These are phyloP conservation scores for Cladophialophora exuberans DNA, from an alignment of 2,329 filamentous ascomycete genomes.

Conservation along the genomic window DNA sequence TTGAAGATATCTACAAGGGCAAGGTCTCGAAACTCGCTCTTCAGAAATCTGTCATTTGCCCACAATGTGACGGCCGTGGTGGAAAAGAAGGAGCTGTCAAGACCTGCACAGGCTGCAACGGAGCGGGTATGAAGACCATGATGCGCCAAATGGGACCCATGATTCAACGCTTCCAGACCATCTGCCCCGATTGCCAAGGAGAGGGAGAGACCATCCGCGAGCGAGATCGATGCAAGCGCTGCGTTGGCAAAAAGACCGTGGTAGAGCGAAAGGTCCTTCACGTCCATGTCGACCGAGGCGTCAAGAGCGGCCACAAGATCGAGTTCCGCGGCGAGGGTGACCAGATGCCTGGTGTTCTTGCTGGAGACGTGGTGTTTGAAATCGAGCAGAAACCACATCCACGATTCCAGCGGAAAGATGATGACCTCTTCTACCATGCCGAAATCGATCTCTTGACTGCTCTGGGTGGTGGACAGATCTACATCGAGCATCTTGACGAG, in stretches of 20 bases:
- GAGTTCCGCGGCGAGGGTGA: constrained; percentile 97
- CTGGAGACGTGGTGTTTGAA: constrained; percentile 96
- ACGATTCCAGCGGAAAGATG: constrained; percentile 93
- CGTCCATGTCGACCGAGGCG: constrained; percentile 94
- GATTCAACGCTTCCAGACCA: constrained; percentile 99
- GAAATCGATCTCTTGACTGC: constrained; percentile 96
- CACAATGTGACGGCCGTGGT: constrained; percentile 89
- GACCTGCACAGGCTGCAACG: constrained; percentile 87
- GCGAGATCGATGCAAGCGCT: constrained; percentile 96
- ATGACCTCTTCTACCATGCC: constrained; percentile 92
- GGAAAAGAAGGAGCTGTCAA: constrained; percentile 98
- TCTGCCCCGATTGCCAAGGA: constrained; percentile 96
- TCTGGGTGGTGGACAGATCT: constrained; percentile 85
- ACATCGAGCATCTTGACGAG: constrained; percentile 95
- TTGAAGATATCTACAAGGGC: constrained; percentile 97
- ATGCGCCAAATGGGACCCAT: constrained; percentile 99
- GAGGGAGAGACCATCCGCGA: constrained; percentile 97
- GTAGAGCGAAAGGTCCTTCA: constrained; percentile 98
- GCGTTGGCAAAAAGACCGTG: constrained; percentile 95
- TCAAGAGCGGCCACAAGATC: constrained; percentile 91
- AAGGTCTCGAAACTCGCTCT: constrained; percentile 97
- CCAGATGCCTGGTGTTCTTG: constrained; percentile 87
- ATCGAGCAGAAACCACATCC: constrained; percentile 99
- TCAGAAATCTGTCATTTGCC: constrained; percentile 96
- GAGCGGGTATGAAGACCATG: constrained; percentile 99